Evolutionary conservation across 2,329 filamentous ascomycete species (phyloP), one percentile per base, ranked within the genome.

Genomic region (Fusarium goolgardi): DNA sequence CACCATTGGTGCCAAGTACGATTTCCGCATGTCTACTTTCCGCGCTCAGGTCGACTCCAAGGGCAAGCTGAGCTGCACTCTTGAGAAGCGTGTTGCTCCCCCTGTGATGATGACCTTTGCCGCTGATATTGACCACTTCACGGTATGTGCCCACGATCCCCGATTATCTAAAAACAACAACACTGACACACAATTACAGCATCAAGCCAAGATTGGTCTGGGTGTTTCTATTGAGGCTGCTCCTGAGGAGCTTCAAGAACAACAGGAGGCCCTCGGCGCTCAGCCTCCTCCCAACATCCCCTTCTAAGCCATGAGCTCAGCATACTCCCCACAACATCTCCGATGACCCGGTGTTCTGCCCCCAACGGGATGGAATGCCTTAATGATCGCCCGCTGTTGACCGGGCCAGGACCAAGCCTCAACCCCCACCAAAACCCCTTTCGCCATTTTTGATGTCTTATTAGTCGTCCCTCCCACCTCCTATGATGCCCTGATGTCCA

Each of bases 11-110:
- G 93, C 94, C 78, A 99, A 99, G 83, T 99, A 99, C 82, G 95
- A 97, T 80, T 99, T 99, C 88, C 89, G 93, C 77, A 92, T 94
- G 83, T 96, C 93, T 56, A 96, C 93, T 51, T 97, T 97, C 89
- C 90, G 95, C 71, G 96, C 95, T 44, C 96, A 99, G 83, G 87
- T 98, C 74, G 96, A 99, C 82, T 96, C 94, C 76, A 90, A 93
- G 78, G 96, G 96, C 79, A 97, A 97, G 84, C 86, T 99, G 65
- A 93, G 91, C 81, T 96, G 93, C 78, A 83, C 97, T 76, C 83
- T 98, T 72, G 96, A 99, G 86, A 98, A 97, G 89, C 91, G 94
- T 76, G 92, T 99, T 76, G 94, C 94, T 31, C 93, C 94, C 69
- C 92, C 94, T 29, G 94, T 99, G 61, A 91, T 91, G 79, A 89